Percentiles rank a stretch among this genome's conserved stretches.
Evolutionary conservation across 2,329 filamentous ascomycete species (phyloP).

Genomic region (Clathrospora elynae): DNA sequence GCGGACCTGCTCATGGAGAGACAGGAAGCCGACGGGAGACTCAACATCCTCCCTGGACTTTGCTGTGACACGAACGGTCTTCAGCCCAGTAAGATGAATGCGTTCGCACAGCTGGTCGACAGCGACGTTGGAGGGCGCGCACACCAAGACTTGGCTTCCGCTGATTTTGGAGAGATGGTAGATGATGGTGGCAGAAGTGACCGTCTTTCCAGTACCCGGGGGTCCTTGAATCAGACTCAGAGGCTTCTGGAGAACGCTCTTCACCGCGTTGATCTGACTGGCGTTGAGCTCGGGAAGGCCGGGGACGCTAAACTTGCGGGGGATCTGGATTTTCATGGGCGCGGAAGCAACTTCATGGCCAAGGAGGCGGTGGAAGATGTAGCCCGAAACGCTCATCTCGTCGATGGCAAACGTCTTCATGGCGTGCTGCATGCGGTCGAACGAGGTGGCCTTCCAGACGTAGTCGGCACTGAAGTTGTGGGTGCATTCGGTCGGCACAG

Average conservation of each 20-base stretch:
- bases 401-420: constrained; percentile 99
- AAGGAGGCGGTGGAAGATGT: constrained; percentile 96
- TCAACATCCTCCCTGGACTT: constrained; percentile 99
- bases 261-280: constrained; percentile 95
- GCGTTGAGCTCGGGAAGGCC: constrained; percentile 92
- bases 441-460: constrained; percentile 99
- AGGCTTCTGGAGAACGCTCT: constrained; percentile 90
- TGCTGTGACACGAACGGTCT: constrained; percentile 96
- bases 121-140: constrained; percentile 96
- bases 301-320: constrained; percentile 95
- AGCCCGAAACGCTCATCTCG: constrained; percentile 97
- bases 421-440: constrained; percentile 97
- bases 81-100: constrained; percentile 90
- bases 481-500: constrained; percentile 91
- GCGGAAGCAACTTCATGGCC: constrained; percentile 93
- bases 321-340: constrained; percentile 93
- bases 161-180: constrained; percentile 97
- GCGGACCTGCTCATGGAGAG: constrained; percentile 94
- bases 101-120: constrained; percentile 98
- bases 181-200: constrained; percentile 97
- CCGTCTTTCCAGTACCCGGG: constrained; percentile 96
- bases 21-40: constrained; percentile 94
- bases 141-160: constrained; percentile 91
- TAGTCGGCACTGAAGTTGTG: constrained; percentile 99
- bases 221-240: constrained; percentile 96